Percentiles rank a stretch among this genome's conserved stretches.
Evolutionary conservation across 2,329 filamentous ascomycete species (phyloP).

Genomic region (Botrytis squamosa): DNA sequence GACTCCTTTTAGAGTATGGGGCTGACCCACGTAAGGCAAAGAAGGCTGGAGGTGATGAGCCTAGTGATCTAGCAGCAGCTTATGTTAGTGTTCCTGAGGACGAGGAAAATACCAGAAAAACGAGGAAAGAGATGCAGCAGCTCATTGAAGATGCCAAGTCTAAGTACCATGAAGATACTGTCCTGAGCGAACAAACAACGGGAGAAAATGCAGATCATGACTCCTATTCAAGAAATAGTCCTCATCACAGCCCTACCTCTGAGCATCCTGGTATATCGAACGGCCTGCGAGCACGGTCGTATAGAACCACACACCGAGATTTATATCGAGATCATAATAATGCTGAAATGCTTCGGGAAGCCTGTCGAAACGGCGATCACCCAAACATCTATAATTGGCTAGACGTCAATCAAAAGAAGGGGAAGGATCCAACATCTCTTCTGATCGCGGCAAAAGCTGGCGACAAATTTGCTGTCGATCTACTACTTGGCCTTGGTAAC

Average conservation of each 20-base stretch:
- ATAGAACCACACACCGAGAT: constrained; percentile 63
- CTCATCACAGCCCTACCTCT: constrained; percentile 54
- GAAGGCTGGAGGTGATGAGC: constrained; percentile 79
- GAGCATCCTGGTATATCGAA: constrained; percentile 38
- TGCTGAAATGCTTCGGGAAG: constrained; percentile 47
- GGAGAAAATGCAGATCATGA: constrained; percentile 43
- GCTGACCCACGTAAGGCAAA: constrained; percentile 92
- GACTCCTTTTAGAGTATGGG: constrained; percentile 76
- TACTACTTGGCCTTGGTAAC: constrained; percentile 49
- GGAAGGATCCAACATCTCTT: constrained; percentile 79
- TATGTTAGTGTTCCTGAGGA: constrained; percentile 59
- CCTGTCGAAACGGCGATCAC: constrained; percentile 60
- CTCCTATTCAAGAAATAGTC: constrained; percentile 57
- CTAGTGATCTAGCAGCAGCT: constrained; percentile 76
- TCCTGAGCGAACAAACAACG: constrained; percentile 53
- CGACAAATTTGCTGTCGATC: constrained; percentile 57
- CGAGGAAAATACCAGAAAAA: constrained; percentile 40
- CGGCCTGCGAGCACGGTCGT: constrained; percentile 50
- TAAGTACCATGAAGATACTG: constrained; percentile 52
- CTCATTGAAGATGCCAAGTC: constrained; percentile 61
- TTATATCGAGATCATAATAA: constrained; percentile 63
- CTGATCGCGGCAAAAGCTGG: constrained; percentile 90
- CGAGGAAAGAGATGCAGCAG: constrained; percentile 63
- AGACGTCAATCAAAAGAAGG: constrained; percentile 47
- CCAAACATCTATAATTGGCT: constrained; percentile 61